Evolutionary conservation across 352 stramenopile genomes (phyloP), one percentile per base, ranked within the genome.

Genomic region (Elongisporangium anandrum): DNA sequence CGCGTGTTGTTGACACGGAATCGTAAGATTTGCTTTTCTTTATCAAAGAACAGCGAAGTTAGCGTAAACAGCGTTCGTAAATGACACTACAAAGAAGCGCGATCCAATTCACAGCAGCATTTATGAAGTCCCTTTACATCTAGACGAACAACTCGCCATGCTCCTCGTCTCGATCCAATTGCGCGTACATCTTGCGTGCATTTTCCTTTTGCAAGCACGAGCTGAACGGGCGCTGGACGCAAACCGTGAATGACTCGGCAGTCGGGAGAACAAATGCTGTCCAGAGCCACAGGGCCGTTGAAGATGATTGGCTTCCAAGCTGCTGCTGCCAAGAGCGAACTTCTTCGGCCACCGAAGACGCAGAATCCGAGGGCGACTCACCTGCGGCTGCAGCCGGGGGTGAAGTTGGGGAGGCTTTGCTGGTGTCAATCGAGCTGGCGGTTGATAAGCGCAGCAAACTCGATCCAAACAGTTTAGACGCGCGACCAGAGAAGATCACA

Each of bases 391-490:
- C 26, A 2, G 73, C 60, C 7, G 38, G 54, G 20, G 39, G 26
- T 21, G 23, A 63, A 2, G 5, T 15, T 5, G 22, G 15, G 3
- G 50, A 63, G 6, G 69, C 50, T 2, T 62, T 56, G 13, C 65
- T 70, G 9, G 56, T 65, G 13, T 69, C 58, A 3, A 48, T 55
- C 20, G 49, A 54, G 2, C 49, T 34, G 12, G 19, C 26, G 0
- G 81, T 90, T 17, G 81, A 90, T 15, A 75, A 68, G 50, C 71
- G 77, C 58, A 91, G 61, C 50, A 91, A 56, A 23, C 86, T 73
- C 10, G 79, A 89, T 6, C 78, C 75, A 59, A 92, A 92, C 7
- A 92, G 66, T 50, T 90, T 88, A 2, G 82, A 92, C 17, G 82
- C 82, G 16, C 82, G 79, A 10, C 80, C 82, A 48, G 64, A 85